Conservation (phyloP, 352 stramenopile genomes). For the Phytopythium helicoides region DNA sequence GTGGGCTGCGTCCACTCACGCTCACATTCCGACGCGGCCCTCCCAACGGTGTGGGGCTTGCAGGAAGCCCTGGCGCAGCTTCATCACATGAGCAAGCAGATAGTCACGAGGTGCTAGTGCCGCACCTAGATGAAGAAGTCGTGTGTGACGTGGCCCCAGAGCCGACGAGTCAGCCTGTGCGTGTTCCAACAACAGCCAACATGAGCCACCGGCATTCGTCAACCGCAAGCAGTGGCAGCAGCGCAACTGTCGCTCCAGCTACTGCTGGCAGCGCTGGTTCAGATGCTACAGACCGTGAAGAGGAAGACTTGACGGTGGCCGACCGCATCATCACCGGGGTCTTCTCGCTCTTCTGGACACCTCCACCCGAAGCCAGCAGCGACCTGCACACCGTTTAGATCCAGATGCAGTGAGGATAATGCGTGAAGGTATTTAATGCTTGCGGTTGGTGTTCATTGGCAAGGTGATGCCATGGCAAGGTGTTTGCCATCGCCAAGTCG, state of each 20-base stretch:
- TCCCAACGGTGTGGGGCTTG: neutral
- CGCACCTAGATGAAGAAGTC: conserved; percentile 64
- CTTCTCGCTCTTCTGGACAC: conserved; percentile 82
- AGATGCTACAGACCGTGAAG: neutral
- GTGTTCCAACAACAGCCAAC: conserved; percentile 8
- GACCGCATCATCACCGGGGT: conserved; percentile 85
- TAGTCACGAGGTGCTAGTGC: neutral
- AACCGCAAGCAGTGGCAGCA: neutral
- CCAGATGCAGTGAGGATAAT: neutral
- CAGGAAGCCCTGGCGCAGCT: neutral
- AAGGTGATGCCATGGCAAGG: no score
- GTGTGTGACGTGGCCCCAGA: conserved; percentile 34
- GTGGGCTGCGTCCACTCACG: conserved; percentile 69
- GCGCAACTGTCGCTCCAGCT: neutral
- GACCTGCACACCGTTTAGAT: conserved; percentile 43
- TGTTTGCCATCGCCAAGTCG: no score
- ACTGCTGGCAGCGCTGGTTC: neutral
- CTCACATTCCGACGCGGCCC: conserved; percentile 64
- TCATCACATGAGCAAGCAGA: neutral
- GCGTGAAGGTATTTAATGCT: no score
- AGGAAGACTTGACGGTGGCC: conserved; percentile 56
- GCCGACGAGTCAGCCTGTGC: conserved; percentile 20
- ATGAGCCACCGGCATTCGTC: conserved; percentile 3
- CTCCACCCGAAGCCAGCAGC: conserved; percentile 26
- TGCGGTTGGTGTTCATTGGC: no score